A percentile compares a stretch with the other conserved stretches of the same genome.
These are phyloP conservation scores for Silene conica DNA, from an alignment of 148 eudicot species.

Conservation along the genomic window DNA sequence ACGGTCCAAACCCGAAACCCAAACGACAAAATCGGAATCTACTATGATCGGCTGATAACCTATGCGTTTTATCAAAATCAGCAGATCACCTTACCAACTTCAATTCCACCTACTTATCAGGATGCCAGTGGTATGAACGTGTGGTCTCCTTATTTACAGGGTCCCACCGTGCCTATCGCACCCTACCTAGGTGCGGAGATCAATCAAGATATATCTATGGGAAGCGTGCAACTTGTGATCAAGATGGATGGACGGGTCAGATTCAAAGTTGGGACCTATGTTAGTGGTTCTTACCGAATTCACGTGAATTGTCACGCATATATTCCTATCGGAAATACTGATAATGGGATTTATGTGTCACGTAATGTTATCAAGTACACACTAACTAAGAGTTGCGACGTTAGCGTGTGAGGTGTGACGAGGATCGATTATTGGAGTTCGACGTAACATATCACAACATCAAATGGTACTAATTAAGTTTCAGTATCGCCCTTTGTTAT, in stretches of 20 bases:
- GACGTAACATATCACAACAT: no score
- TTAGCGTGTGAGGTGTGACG: constrained; percentile 51
- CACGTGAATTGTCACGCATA: constrained; percentile 55
- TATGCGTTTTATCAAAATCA: constrained; percentile 57
- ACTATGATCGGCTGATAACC: constrained; percentile 40
- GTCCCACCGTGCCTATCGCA: constrained; percentile 59
- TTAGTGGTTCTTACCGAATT: constrained; percentile 41
- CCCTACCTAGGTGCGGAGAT: constrained; percentile 55
- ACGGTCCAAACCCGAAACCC: constrained; percentile 46
- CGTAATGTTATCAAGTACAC: constrained; percentile 58
- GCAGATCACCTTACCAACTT: constrained; percentile 60
- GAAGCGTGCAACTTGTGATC: constrained; percentile 37
- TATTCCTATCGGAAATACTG: constrained; percentile 45
- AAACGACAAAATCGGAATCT: constrained; percentile 38
- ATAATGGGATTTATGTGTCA: constrained; percentile 31
- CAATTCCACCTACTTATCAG: constrained; percentile 56
- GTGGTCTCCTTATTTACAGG: constrained; percentile 73
- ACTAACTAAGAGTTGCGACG: constrained; percentile 47
- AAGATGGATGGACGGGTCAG: constrained; percentile 65
- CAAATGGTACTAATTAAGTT: not conserved
- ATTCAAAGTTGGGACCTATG: constrained; percentile 46
- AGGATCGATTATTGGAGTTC: not conserved
- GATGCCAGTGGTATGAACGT: constrained; percentile 41
- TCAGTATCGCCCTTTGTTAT: not conserved
- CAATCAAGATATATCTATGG: constrained; percentile 39